phyloP scores from a whole-genome alignment of 192 early-diverging fungal species.

The Coemansia sp. region DNA sequence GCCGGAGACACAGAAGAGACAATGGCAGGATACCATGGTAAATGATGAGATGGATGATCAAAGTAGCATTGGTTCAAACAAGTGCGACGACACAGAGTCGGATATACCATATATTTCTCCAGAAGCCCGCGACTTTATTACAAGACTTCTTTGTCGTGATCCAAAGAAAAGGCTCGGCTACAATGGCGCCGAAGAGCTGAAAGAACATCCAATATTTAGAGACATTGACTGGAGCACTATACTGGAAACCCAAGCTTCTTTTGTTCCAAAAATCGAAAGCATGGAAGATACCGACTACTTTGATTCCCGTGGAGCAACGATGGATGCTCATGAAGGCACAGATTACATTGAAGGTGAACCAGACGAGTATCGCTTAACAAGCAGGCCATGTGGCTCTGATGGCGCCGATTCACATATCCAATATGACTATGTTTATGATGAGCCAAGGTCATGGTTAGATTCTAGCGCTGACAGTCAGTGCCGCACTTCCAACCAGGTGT shows the following conservation, averaged over 20 bases:
- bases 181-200: conserved; percentile 60
- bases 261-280: conserved; percentile 75
- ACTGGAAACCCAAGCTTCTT: conserved; percentile 66
- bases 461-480: not conserved
- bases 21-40: not conserved
- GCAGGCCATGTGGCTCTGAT: not conserved
- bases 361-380: not conserved
- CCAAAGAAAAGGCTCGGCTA: conserved; percentile 61
- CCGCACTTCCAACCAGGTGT: not conserved
- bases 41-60: not conserved
- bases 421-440: not conserved
- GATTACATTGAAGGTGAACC: not conserved
- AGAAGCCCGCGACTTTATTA: conserved; percentile 52
- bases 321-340: conserved; percentile 47
- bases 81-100: conserved; percentile 13
- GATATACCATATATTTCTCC: conserved; percentile 25
- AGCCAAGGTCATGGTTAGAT: not conserved
- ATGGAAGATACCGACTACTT: conserved; percentile 92
- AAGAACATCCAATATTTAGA: conserved; percentile 63
- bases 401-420: not conserved
- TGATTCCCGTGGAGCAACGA: conserved; percentile 80
- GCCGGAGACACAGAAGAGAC: not conserved
- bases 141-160: conserved; percentile 62
- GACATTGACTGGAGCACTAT: conserved; percentile 64
- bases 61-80: not conserved